Conservation (phyloP, 371 early-diverging fungal genomes). For the Mucor saturninus region DNA sequence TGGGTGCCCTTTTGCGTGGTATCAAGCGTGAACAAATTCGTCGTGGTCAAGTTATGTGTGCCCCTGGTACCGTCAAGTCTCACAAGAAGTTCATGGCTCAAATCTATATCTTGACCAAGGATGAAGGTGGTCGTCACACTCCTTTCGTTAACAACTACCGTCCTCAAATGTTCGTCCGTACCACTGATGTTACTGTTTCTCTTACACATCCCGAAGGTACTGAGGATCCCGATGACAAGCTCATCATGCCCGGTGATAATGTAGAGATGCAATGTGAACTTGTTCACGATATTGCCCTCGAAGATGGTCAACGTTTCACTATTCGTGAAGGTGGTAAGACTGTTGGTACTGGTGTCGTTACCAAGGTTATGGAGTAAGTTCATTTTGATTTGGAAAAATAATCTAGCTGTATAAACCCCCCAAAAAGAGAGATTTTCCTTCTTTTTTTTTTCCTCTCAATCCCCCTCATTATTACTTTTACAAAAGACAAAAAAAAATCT, state of each 20-base stretch:
- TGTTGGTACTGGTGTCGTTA: slow-evolving; percentile 89
- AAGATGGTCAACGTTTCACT: slow-evolving; percentile 94
- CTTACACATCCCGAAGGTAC: slow-evolving; percentile 85
- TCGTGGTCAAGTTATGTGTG: slow-evolving; percentile 93
- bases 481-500: too few relatives aligned
- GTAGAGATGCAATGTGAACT: slow-evolving; percentile 86
- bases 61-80: slow-evolving; percentile 91
- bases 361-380: slow-evolving; percentile 46
- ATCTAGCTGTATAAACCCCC: neutral
- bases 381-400: neutral
- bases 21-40: slow-evolving; percentile 96
- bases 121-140: slow-evolving; percentile 98
- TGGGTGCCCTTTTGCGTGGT: slow-evolving; percentile 96
- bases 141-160: slow-evolving; percentile 96
- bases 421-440: too few relatives aligned
- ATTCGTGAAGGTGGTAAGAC: slow-evolving; percentile 98
- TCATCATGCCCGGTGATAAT: slow-evolving; percentile 99
- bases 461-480: too few relatives aligned
- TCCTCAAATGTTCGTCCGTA: slow-evolving; percentile 95
- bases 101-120: slow-evolving; percentile 94
- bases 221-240: slow-evolving; percentile 86
- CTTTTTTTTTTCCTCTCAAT: too few relatives aligned
- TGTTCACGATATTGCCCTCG: slow-evolving; percentile 82
- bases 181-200: slow-evolving; percentile 92
- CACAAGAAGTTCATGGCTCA: slow-evolving; percentile 94